Evolutionary conservation across 768 basidiomycete species (phyloP).

Genomic region (Rhodosporidiobolus sp.): DNA sequence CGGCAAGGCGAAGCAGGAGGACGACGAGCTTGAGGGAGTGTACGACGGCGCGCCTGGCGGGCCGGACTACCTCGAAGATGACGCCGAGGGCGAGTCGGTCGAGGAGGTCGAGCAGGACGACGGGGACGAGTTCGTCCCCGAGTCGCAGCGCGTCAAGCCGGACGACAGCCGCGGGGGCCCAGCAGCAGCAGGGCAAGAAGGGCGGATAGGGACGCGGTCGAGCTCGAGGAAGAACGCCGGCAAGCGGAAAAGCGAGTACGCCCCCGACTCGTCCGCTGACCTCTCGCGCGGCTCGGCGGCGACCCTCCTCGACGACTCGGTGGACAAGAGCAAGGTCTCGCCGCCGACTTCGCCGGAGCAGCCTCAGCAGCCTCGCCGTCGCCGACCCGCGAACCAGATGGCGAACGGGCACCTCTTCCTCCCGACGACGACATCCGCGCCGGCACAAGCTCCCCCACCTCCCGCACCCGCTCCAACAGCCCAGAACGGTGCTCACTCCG

Average conservation of each 20-base stretch:
- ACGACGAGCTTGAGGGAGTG: background rate
- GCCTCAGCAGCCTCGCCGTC: background rate
- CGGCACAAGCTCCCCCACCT: background rate
- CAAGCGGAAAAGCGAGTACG: background rate
- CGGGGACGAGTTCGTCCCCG: background rate
- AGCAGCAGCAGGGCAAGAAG: no score
- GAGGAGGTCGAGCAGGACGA: background rate
- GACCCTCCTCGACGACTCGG: background rate
- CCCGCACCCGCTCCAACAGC: background rate
- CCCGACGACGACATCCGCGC: background rate
- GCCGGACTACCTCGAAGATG: background rate
- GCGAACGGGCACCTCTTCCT: constrained; percentile 1
- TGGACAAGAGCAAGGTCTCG: background rate
- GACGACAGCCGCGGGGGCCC: background rate
- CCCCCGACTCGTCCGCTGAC: background rate
- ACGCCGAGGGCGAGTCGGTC: background rate
- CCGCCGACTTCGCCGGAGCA: background rate
- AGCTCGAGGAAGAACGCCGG: background rate
- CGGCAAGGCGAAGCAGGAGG: background rate
- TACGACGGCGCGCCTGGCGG: background rate
- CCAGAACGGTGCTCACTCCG: no score
- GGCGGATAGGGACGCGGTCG: background rate
- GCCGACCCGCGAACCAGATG: background rate
- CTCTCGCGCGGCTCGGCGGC: background rate
- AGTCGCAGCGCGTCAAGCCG: background rate